phyloP scores from a whole-genome alignment of 257 asterid genomes.

The Nicotiana obtusifolia region DNA sequence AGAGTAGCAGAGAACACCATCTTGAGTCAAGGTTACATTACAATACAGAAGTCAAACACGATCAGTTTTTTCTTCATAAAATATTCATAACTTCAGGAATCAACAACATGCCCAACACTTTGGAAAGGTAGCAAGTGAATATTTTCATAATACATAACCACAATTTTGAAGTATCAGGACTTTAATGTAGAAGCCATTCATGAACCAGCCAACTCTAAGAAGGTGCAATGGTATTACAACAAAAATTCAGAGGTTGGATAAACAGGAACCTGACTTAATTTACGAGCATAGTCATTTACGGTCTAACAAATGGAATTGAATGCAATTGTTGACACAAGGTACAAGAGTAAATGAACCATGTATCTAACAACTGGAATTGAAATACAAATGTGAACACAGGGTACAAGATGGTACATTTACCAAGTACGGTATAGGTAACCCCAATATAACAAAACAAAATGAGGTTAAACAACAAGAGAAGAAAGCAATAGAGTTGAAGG shows the following conservation, averaged over 20 bases:
- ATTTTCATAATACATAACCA: neutral
- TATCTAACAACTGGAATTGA: neutral
- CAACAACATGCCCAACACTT: neutral
- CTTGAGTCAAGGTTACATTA: neutral
- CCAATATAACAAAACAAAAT: neutral
- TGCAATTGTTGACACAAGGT: neutral
- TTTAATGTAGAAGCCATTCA: neutral
- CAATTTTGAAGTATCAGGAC: neutral
- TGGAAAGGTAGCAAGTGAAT: neutral
- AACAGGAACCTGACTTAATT: slow-evolving; percentile 4
- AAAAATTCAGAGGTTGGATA: neutral
- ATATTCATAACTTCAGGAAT: neutral
- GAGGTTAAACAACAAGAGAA: neutral
- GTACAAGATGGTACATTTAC: neutral
- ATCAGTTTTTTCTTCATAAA: neutral
- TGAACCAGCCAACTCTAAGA: neutral
- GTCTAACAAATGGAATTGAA: neutral
- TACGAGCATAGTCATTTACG: neutral
- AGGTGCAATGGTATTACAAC: neutral
- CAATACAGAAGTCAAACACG: neutral
- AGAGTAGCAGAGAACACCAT: neutral
- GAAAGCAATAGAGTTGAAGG: neutral
- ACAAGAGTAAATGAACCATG: neutral
- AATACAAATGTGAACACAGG: neutral
- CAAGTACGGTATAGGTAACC: neutral